These are phyloP conservation scores for Kondoa malvinella DNA, from an alignment of 768 basidiomycete species.

Conservation along the genomic window DNA sequence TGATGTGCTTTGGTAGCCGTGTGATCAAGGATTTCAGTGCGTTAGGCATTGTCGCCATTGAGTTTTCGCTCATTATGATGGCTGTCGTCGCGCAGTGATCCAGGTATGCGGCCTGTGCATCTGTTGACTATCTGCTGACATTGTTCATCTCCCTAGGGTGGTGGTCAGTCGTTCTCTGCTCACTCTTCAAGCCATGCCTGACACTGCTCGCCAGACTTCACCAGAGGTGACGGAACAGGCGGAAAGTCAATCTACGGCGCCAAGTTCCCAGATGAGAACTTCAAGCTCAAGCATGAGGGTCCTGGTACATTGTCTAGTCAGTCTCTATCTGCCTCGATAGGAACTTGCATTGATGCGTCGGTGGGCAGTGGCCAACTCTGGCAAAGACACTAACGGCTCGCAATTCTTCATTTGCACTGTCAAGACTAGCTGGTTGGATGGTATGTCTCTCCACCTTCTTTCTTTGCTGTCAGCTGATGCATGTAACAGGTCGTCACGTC, in stretches of 20 bases:
- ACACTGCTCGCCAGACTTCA: constrained; percentile 1
- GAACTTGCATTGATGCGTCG: too few relatives aligned
- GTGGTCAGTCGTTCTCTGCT: too few relatives aligned
- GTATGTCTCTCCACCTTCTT: background rate
- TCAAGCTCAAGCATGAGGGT: constrained; percentile 85
- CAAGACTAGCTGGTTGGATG: constrained; percentile 23
- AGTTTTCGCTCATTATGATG: constrained; percentile 15
- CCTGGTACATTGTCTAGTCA: constrained; percentile 46
- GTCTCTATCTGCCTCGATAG: background rate
- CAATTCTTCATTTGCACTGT: constrained; percentile 24
- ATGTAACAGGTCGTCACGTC: background rate
- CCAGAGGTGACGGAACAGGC: constrained; percentile 30
- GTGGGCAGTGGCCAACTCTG: constrained; percentile 92
- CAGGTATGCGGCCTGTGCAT: too few relatives aligned
- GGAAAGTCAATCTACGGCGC: constrained; percentile 21
- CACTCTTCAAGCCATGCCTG: constrained; percentile 67
- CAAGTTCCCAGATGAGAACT: constrained; percentile 82
- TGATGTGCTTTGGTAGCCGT: constrained; percentile 34
- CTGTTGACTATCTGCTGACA: too few relatives aligned
- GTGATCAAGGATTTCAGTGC: constrained; percentile 71
- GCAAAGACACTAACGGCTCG: constrained; percentile 60
- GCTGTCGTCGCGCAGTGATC: constrained; percentile 43
- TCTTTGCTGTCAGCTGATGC: background rate
- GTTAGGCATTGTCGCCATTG: constrained; percentile 33
- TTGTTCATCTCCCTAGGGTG: too few relatives aligned